Evolutionary conservation across 139 green algal genomes (phyloP).

Genomic region (Coelastrella sp.): DNA sequence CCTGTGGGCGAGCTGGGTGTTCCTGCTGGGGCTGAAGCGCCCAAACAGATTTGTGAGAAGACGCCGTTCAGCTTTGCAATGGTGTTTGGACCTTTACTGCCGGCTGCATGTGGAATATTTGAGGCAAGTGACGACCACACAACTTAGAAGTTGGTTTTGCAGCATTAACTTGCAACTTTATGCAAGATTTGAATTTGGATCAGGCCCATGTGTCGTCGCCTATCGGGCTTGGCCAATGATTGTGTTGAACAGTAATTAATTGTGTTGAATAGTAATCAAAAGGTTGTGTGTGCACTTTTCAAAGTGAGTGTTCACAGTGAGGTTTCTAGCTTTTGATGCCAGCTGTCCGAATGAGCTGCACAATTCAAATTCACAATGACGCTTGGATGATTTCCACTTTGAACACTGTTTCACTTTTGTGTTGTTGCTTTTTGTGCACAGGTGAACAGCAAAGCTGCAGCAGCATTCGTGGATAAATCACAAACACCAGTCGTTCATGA

Average conservation of each 20-base stretch:
- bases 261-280: too few species aligned
- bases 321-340: too few species aligned
- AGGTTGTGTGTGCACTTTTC: too few species aligned
- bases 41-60: neutral
- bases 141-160: too few species aligned
- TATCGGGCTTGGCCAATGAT: too few species aligned
- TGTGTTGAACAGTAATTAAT: neutral
- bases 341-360: too few species aligned
- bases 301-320: too few species aligned
- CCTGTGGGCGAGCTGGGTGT: neutral
- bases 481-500: neutral
- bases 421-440: neutral
- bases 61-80: neutral
- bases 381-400: neutral
- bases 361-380: too few species aligned
- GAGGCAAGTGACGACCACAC: neutral
- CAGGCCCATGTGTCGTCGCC: too few species aligned
- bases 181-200: too few species aligned
- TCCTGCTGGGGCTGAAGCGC: neutral
- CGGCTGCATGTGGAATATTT: conserved; percentile 31
- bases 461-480: conserved; percentile 16
- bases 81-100: conserved; percentile 23
- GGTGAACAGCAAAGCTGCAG: conserved; percentile 30
- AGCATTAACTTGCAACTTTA: too few species aligned
- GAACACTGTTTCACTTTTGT: too few species aligned